Percentiles rank a stretch among this genome's conserved stretches.
These are phyloP conservation scores for Inga oerstediana DNA, from an alignment of 306 rosid genomes.

Conservation along the genomic window DNA sequence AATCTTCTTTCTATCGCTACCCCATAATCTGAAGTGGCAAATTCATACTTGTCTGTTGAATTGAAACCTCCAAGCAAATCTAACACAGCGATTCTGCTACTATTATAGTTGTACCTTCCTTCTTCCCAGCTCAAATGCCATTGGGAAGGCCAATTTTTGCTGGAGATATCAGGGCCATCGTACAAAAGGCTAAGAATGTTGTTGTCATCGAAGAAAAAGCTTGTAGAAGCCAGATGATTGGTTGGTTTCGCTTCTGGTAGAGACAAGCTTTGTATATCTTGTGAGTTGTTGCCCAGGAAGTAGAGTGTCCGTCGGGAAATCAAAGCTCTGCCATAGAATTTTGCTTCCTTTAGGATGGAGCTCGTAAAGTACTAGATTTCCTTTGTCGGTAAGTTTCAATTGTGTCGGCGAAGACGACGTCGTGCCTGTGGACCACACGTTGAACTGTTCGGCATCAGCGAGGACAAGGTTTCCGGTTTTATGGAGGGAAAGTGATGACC, in stretches of 20 bases:
- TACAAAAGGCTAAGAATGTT: constrained; percentile 31
- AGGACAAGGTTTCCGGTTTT: constrained; percentile 29
- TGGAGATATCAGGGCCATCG: constrained; percentile 10
- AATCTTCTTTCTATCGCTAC: not conserved
- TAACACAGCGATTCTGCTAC: constrained; percentile 2
- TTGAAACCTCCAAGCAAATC: not conserved
- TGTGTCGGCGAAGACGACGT: not conserved
- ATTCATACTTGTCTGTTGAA: not conserved
- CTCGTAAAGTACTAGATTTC: constrained; percentile 46
- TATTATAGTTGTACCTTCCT: constrained; percentile 16
- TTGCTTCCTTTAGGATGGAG: not conserved
- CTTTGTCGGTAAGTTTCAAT: constrained; percentile 34
- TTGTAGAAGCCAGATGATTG: constrained; percentile 37
- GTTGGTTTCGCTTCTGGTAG: constrained; percentile 37
- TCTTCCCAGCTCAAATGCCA: not conserved
- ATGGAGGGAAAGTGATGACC: not conserved
- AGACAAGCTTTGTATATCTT: constrained; percentile 34
- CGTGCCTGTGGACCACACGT: constrained; percentile 40
- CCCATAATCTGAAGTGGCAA: not conserved
- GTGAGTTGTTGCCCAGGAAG: constrained; percentile 46
- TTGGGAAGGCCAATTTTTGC: constrained; percentile 31
- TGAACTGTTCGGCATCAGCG: constrained; percentile 24
- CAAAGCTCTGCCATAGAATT: constrained; percentile 42
- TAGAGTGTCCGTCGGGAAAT: constrained; percentile 30
- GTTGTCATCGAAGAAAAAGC: constrained; percentile 26